Evolutionary conservation across 345 rosid species (phyloP), one percentile per base, ranked within the genome.

Genomic region (Citropsis articulata): DNA sequence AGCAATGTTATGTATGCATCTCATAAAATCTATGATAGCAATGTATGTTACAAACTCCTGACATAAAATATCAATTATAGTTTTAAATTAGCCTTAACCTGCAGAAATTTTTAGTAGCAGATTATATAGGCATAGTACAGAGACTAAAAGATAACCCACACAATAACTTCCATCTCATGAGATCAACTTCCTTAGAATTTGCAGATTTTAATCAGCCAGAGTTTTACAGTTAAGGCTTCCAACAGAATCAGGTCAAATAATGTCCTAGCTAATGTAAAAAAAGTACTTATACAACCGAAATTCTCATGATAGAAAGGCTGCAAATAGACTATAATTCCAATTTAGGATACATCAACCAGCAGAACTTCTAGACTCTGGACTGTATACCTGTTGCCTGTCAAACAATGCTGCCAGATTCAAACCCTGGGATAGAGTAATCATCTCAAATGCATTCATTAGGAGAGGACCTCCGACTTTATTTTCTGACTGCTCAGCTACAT

Each of bases 341-440:
- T 68, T 63, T 48, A 18, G 60, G 28, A 55, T 38, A 81, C 30
- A 38, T 56, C 77, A 33, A 45, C 66, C 55, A 67, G 55, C 62
- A 18, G 59, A 63, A 70, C 24, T 63, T 59, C 48, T 53, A 56
- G 72, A 62, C 60, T 22, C 50, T 4, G 7, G 27, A 22, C 60
- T 8, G 75, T 50, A 33, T 62, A 95, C 98, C 97, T 89, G 97
- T 72, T 84, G 87, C 84, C 97, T 87, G 67, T 96, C 98, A 88
- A 96, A 96, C 75, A 96, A 85, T 50, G 93, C 97, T 30, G 97
- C 93, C 72, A 96, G 85, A 82, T 96, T 96, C 85, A 93, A 84
- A 70, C 97, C 99, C 83, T 95, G 99, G n/a, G 97, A 95, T 77
- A 95, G 86, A 19, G 96, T 91, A 64, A 95, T 95, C 95, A 96